A percentile compares a stretch with the other conserved stretches of the same genome.
Conservation (phyloP, 1,284 basidiomycete genomes). For the Apiotrichum sp. region DNA sequence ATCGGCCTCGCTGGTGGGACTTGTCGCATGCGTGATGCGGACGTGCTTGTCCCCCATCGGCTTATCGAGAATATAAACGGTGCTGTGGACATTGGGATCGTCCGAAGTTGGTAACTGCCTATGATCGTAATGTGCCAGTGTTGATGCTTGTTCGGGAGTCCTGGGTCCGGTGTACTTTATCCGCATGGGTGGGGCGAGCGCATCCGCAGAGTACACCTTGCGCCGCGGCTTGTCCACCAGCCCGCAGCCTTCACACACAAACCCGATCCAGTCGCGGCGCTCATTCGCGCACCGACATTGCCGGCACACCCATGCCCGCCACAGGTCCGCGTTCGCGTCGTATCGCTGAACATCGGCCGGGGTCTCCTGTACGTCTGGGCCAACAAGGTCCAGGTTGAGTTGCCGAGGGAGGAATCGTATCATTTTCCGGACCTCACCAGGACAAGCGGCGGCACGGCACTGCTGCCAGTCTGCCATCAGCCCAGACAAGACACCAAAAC, state of each 20-base stretch:
- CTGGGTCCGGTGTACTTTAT: conserved; percentile 29
- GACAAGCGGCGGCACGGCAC: background rate
- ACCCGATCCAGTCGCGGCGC: conserved; percentile 33
- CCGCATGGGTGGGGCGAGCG: conserved; percentile 18
- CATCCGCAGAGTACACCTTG: conserved; percentile 21
- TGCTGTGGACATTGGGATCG: too few species aligned
- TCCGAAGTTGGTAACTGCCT: too few species aligned
- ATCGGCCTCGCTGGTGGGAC: background rate
- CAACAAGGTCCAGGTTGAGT: background rate
- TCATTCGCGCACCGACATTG: conserved; percentile 37
- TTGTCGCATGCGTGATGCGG: conserved; percentile 10
- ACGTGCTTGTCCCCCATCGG: too few species aligned
- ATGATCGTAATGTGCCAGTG: too few species aligned
- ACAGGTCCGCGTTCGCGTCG: conserved; percentile 26
- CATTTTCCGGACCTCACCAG: conserved; percentile 13
- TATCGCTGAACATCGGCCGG: conserved; percentile 5
- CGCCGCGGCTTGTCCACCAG: conserved; percentile 10
- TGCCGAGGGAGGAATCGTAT: conserved; percentile 21
- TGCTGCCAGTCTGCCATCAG: background rate
- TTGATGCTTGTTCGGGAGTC: conserved; percentile 7
- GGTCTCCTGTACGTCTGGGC: background rate
- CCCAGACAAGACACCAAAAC: background rate
- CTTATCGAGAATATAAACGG: too few species aligned
- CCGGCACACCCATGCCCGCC: conserved; percentile 37
- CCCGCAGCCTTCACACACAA: conserved; percentile 36